Conservation (phyloP, 1,139 yeast genomes). For the Magnusiomyces tetraspermus region DNA sequence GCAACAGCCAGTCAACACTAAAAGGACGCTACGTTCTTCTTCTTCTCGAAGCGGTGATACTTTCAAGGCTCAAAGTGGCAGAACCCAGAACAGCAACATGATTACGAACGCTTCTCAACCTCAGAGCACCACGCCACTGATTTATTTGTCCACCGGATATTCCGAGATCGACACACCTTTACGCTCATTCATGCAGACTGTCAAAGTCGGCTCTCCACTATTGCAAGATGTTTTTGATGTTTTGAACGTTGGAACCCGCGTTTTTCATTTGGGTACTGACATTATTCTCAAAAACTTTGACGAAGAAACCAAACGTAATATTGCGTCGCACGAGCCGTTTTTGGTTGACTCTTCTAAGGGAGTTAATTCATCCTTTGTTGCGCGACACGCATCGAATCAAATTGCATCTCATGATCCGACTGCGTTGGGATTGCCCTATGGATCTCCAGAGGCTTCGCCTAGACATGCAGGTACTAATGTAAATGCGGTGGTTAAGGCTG, state of each 20-base stretch:
- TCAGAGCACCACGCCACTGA: too few relatives aligned
- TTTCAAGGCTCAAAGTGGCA: constrained; percentile 4
- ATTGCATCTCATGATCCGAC: constrained; percentile 9
- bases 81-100: too few relatives aligned
- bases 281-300: constrained; percentile 47
- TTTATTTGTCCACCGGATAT: constrained; percentile 34
- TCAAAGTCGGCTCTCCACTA: constrained; percentile 38
- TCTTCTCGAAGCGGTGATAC: constrained; percentile 12
- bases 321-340: neutral
- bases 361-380: constrained; percentile 34
- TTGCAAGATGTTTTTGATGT: constrained; percentile 49
- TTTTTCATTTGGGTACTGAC: constrained; percentile 44
- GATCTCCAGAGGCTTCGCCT: constrained; percentile 7
- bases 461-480: constrained; percentile 13
- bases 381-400: constrained; percentile 30
- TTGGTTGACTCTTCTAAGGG: neutral
- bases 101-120: too few relatives aligned
- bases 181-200: constrained; percentile 33
- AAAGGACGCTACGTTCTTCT: constrained; percentile 15
- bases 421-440: constrained; percentile 17
- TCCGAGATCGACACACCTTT: constrained; percentile 32
- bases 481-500: constrained; percentile 49
- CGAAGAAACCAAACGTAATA: constrained; percentile 19
- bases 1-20: constrained; percentile 4
- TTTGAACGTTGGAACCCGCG: constrained; percentile 47